Evolutionary conservation across 2,329 filamentous ascomycete genomes (phyloP).

Genomic region (Talaromyces sp.): DNA sequence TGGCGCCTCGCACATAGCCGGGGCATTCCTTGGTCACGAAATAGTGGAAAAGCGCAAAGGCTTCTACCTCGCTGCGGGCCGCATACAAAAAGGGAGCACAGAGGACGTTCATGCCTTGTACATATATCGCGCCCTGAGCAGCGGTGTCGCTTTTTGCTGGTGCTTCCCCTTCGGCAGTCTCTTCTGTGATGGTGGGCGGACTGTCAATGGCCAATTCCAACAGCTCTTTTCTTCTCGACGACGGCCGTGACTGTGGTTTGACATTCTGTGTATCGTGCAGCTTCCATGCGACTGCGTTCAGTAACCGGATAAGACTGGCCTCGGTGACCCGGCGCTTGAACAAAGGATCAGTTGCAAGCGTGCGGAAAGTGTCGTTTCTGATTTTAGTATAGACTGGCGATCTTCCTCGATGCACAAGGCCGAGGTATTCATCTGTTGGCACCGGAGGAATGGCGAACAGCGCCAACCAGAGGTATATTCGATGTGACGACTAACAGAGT

Average conservation of each 20-base stretch:
- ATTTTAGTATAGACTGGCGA: constrained; percentile 97
- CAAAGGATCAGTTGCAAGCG: constrained; percentile 90
- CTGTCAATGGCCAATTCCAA: constrained; percentile 36
- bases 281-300: constrained; percentile 94
- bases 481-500: constrained; percentile 68
- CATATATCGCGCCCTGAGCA: constrained; percentile 75
- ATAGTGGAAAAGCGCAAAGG: constrained; percentile 83
- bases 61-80: constrained; percentile 88
- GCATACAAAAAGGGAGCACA: constrained; percentile 94
- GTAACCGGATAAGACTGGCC: constrained; percentile 84
- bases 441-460: constrained; percentile 83
- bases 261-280: constrained; percentile 67
- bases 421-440: constrained; percentile 80
- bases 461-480: constrained; percentile 95
- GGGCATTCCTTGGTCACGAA: constrained; percentile 86
- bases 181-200: constrained; percentile 34
- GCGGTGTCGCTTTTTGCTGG: constrained; percentile 45
- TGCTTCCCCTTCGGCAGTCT: constrained; percentile 42
- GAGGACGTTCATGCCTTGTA: constrained; percentile 98
- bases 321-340: constrained; percentile 94
- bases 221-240: constrained; percentile 44
- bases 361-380: constrained; percentile 96
- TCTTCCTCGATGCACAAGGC: constrained; percentile 84
- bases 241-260: constrained; percentile 27
- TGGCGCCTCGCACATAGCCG: constrained; percentile 88